Evolutionary conservation across 2,329 filamentous ascomycete genomes (phyloP), one percentile per base, ranked within the genome.

Genomic region (Lizonia empirigonia): DNA sequence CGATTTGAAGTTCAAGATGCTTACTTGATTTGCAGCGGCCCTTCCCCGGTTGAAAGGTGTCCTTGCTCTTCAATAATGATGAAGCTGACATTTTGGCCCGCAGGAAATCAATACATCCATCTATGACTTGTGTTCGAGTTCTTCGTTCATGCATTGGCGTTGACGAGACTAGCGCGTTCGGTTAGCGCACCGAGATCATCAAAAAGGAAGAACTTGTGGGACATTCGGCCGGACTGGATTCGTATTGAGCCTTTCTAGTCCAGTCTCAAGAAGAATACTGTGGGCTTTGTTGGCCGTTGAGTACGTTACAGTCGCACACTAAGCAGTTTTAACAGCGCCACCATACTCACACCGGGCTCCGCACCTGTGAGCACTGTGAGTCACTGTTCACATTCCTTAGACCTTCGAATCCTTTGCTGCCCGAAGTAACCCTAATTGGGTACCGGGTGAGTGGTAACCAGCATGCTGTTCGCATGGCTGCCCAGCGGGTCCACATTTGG

Each of bases 401-500:
- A 47, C 33, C 13, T 18, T 39, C 37, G 39, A 46, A 44, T 48
- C 48, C 50, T 58, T 64, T 56, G 63, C 61, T 60, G 63, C 63
- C 63, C 61, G 58, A 65, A 55, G 33, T 13, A 24, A 33, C 39
- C 53, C 47, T 62, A 49, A 59, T 65, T 64, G 63, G 63, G 60
- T 63, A 62, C 61, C 63, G 36, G 42, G 26, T 44, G 46, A 46
- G 44, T 34, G 58, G 58, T 50, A 45, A 5, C 44, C 37, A 38
- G 41, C 46, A 53, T 56, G 58, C 53, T 59, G 60, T 51, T 47
- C 60, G 63, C 61, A 62, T 60, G 44, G 58, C 60, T 64, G 63
- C 63, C 63, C 56, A 64, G 63, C 54, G 52, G 61, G 45, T 58
- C 63, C 63, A 65, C 63, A 41, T 61, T 34, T 55, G 50, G 59